A percentile compares a stretch with the other conserved stretches of the same genome.
Evolutionary conservation across 139 green algal species (phyloP).

Genomic region (Asterochloris sp.): DNA sequence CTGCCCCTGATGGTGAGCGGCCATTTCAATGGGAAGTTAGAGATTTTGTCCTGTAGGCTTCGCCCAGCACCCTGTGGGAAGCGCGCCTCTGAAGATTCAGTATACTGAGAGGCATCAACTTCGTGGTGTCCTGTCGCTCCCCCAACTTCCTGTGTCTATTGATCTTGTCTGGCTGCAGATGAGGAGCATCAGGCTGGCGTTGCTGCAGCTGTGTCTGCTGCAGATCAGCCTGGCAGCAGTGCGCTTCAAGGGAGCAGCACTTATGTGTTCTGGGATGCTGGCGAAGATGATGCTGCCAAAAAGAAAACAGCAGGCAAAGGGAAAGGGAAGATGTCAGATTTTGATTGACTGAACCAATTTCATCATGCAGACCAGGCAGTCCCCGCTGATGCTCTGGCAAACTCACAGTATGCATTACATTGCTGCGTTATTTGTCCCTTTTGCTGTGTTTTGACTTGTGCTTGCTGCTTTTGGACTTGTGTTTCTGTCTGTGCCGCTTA

Average conservation of each 20-base stretch:
- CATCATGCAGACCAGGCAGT: neutral
- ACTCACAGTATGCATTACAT: neutral
- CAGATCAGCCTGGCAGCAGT: slow-evolving; percentile 7
- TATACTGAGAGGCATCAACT: too few species aligned
- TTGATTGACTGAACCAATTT: neutral
- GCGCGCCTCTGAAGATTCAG: too few species aligned
- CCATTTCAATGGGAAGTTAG: too few species aligned
- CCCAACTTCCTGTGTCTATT: neutral
- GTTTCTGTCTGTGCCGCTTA: slow-evolving; percentile 21
- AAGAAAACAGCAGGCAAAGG: neutral
- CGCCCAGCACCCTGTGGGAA: too few species aligned
- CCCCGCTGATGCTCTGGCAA: neutral
- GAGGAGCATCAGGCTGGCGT: neutral
- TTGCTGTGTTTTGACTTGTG: neutral
- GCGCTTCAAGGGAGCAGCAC: neutral
- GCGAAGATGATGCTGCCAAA: neutral
- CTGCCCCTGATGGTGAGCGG: neutral
- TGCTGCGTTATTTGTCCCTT: neutral
- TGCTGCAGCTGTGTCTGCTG: neutral
- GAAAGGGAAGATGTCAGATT: neutral
- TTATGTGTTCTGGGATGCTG: slow-evolving; percentile 6
- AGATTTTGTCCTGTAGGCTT: too few species aligned
- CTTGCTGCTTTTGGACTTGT: slow-evolving; percentile 19
- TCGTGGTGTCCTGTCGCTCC: neutral
- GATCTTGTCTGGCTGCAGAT: neutral